Evolutionary conservation across 345 rosid genomes (phyloP).

Genomic region (Lenwebbia sp.): DNA sequence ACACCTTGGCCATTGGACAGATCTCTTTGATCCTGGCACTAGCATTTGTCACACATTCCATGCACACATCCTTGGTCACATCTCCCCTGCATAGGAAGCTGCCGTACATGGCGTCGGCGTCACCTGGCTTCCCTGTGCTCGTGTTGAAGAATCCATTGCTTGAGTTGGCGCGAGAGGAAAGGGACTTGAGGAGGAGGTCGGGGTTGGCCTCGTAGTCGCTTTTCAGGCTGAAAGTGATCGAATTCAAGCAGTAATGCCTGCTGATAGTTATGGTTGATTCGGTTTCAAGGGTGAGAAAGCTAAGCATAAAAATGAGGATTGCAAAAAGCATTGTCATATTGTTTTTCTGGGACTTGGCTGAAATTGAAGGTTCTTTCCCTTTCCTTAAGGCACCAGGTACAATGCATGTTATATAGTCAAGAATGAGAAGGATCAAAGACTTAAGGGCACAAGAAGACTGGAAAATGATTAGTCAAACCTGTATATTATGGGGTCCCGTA

Average conservation of each 20-base stretch:
- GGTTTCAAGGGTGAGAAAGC: neutral
- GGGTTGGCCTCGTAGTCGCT: neutral
- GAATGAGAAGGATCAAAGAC: too few relatives aligned
- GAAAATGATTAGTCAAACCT: too few relatives aligned
- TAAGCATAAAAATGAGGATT: neutral
- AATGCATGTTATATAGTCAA: neutral
- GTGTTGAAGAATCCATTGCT: neutral
- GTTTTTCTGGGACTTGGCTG: neutral
- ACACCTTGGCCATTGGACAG: slow-evolving; percentile 19
- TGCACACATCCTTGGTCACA: neutral
- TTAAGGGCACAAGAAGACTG: too few relatives aligned
- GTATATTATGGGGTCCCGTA: neutral
- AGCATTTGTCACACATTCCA: neutral
- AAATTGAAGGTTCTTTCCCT: neutral
- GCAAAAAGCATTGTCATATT: neutral
- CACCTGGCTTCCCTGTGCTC: neutral
- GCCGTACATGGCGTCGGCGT: neutral
- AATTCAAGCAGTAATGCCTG: neutral
- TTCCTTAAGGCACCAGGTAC: neutral
- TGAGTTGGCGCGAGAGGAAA: neutral
- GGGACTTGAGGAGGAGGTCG: neutral
- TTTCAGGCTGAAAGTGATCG: neutral
- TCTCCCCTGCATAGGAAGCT: neutral
- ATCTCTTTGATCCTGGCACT: neutral
- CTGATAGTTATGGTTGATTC: neutral